Evolutionary conservation across 2,329 filamentous ascomycete genomes (phyloP).

Genomic region (Graphium sp.): DNA sequence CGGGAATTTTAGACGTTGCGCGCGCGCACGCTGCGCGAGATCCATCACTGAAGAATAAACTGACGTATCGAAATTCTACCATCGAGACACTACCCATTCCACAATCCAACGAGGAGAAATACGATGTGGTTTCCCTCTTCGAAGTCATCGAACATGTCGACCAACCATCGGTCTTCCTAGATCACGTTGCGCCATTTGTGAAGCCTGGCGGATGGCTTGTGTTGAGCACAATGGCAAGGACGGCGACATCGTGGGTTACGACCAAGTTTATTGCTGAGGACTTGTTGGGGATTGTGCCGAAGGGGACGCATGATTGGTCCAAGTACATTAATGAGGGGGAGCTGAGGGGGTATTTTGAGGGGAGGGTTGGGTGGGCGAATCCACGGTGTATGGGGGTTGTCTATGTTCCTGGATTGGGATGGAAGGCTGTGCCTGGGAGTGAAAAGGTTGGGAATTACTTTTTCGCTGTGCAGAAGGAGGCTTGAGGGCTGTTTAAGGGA

Average conservation of each 20-base stretch:
- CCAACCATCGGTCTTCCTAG: conserved; percentile 56
- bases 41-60: conserved; percentile 43
- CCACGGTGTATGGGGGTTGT: conserved; percentile 61
- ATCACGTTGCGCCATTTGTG: conserved; percentile 56
- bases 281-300: conserved; percentile 70
- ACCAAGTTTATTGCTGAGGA: conserved; percentile 90
- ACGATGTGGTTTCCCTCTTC: conserved; percentile 75
- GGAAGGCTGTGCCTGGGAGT: conserved; percentile 66
- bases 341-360: conserved; percentile 39
- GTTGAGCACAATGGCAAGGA: conserved; percentile 81
- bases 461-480: conserved; percentile 53
- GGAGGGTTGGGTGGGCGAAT: conserved; percentile 38
- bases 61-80: conserved; percentile 59
- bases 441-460: conserved; percentile 94
- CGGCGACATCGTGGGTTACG: conserved; percentile 75
- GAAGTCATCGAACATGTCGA: conserved; percentile 93
- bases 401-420: conserved; percentile 80
- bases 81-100: conserved; percentile 51
- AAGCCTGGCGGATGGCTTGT: conserved; percentile 87
- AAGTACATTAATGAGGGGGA: conserved; percentile 90
- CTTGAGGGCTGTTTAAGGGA: conserved; percentile 2
- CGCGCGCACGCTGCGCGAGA: conserved; percentile 59
- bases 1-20: conserved; percentile 59
- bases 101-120: conserved; percentile 23
- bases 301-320: conserved; percentile 87